Evolutionary conservation across 2,329 filamentous ascomycete species (phyloP), one percentile per base, ranked within the genome.

Genomic region (Pestalotiopsis sp.): DNA sequence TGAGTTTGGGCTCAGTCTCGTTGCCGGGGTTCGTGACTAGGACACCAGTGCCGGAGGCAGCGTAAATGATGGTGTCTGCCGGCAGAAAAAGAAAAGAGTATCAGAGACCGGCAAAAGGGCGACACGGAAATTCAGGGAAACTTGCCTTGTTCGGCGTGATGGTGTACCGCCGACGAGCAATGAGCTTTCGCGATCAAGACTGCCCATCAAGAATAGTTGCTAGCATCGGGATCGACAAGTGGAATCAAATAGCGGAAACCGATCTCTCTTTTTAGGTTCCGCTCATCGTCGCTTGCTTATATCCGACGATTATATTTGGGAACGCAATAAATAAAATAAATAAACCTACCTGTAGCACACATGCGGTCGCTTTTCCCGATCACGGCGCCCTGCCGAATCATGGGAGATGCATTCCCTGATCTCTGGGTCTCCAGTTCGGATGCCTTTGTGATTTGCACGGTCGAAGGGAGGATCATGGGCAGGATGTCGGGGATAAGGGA

Each of bases 101-200:
- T 52, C 45, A 52, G 45, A 52, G 45, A 20, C 45, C 52, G 38
- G 31, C 40, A 31, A 71, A 31, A 49, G 17, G n/a, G 14, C 31
- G 5, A 11, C 13, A 36, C 7, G 14, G 17, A 62, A 40, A 11
- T 14, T 23, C 59, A 36, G 36, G 13, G 23, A 13, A 20, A 72
- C 82, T 73, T 75, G 89, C 88, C 88, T 84, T 93, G 89, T 75
- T 90, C 86, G 67, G 90, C 91, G 73, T 93, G 90, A 74, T 93
- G 91, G 71, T 91, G 90, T 25, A 93, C 83, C 5, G 87, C 85
- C 0, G 89, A 90, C 2, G 85, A 80, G 36, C 88, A 89, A 66
- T 87, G 85, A 6, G 91, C 89, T 71, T 89, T 87, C 2, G 90
- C 87, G 52, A 90, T 86, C 79, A 92, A 84, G 11, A 92, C 87